Conservation (phyloP, 805 yeast species). For the Candida golubevii region DNA sequence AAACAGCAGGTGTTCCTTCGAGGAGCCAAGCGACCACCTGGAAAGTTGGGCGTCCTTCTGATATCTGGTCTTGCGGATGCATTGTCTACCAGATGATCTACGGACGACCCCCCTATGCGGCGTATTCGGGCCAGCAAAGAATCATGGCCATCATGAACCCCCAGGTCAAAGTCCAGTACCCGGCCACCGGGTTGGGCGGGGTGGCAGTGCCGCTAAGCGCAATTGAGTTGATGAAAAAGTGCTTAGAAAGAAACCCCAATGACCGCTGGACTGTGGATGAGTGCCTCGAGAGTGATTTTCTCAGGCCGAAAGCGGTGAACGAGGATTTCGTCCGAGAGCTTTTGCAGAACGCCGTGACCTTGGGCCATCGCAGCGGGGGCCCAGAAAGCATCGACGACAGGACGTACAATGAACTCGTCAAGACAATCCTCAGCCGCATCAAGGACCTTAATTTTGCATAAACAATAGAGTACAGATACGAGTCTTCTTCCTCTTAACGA, state of each 20-base stretch:
- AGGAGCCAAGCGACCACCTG: constrained; percentile 30
- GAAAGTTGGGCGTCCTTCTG: constrained; percentile 93
- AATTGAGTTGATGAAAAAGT: constrained; percentile 65
- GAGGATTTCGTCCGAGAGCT: constrained; percentile 62
- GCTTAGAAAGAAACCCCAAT: constrained; percentile 67
- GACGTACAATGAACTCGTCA: constrained; percentile 40
- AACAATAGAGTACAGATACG: constrained; percentile 5
- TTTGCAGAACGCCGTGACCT: constrained; percentile 71
- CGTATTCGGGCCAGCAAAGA: constrained; percentile 69
- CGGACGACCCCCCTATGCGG: constrained; percentile 87
- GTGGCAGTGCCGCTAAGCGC: constrained; percentile 64
- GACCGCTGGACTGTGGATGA: constrained; percentile 62
- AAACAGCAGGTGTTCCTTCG: constrained; percentile 12
- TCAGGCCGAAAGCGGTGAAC: constrained; percentile 71
- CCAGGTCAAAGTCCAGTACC: constrained; percentile 63
- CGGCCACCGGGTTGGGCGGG: constrained; percentile 58
- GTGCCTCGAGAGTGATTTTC: constrained; percentile 58
- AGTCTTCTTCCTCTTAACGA: too few relatives aligned
- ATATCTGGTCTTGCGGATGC: constrained; percentile 98
- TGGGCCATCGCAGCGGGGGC: constrained; percentile 49
- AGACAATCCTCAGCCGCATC: constrained; percentile 53
- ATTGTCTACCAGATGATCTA: constrained; percentile 93
- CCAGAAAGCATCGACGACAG: constrained; percentile 36
- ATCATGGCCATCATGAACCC: constrained; percentile 85
- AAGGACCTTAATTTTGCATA: constrained; percentile 32